Base-by-base conservation (phyloP, 306 rosid species). In the Benincasa hispida region DNA sequence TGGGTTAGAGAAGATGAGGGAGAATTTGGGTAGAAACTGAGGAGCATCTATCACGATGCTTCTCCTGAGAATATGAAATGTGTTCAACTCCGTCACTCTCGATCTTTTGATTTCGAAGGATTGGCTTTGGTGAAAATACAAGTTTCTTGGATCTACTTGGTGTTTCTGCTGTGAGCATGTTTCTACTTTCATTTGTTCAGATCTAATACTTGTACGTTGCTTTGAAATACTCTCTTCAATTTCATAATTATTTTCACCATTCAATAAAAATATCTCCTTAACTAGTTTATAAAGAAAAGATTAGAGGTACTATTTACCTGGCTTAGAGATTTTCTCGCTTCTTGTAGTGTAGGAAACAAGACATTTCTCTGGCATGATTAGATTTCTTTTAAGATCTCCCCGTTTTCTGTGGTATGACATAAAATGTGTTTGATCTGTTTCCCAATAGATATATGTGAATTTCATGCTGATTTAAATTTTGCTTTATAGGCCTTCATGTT, bases 401-500 rank as follows among this genome's bases (percentile, higher is more conserved):
- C 3, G 15, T 34, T 63, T 63, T 34, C 27, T 8, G 2, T 34
- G 25, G 24, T 30, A 9, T 3, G 7, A 1, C 8, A 3, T 34
- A 5, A 37, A 10, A 66, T 66, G 73, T 39, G 73, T 66, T 37
- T 37, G 51, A 66, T 5, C 47, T 21, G 27, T 11, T 19, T 37
- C 30, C n/a, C 41, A 10, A 37, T 39, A 37, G 21, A 21, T 19
- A 4, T 66, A 53, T 27, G 58, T 8, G 59, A 72, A 48, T 72
- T 42, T 59, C 58, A 54, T 75, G 74, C 41, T 45, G 13, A 8
- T 35, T 47, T 60, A 27, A 5, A 56, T 10, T 24, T 76, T 80
- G 37, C 69, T 53, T 17, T 48, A 76, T 84, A 95, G 99, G 99
- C 98, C 72, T 95, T 95, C 89, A 92, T 92, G 99, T 86, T 95